phyloP scores from a whole-genome alignment of 2,329 filamentous ascomycete species.

The Tolypocladium ophioglossoides region DNA sequence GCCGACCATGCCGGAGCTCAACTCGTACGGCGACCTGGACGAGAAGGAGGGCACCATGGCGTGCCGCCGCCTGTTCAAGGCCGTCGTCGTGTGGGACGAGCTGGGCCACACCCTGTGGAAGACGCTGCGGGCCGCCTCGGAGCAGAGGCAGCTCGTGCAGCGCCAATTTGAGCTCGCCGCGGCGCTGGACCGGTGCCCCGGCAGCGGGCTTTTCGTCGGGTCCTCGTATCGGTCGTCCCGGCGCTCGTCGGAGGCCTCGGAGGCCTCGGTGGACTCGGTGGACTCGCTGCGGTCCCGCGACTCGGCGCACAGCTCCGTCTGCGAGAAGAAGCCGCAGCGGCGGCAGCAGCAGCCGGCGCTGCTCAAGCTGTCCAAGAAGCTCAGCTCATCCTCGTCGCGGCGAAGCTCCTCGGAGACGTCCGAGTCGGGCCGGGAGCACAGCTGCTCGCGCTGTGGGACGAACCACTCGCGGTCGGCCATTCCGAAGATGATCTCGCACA shows the following conservation, averaged over 20 bases:
- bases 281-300: background rate
- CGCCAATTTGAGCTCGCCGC: background rate
- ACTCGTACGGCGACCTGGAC: slow-evolving; percentile 19
- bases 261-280: background rate
- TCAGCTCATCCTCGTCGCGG: background rate
- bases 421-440: background rate
- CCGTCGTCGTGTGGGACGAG: slow-evolving; percentile 27
- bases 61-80: slow-evolving; percentile 26
- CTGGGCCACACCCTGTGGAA: slow-evolving; percentile 24
- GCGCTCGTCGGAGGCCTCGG: slow-evolving; percentile 1
- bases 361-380: slow-evolving; percentile 1
- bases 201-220: background rate
- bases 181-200: background rate
- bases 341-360: background rate
- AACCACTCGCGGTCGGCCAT: background rate
- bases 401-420: background rate
- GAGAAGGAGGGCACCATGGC: slow-evolving; percentile 24
- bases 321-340: background rate
- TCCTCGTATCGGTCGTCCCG: background rate
- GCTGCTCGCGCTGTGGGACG: background rate
- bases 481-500: background rate
- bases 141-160: slow-evolving; percentile 6
- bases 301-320: background rate
- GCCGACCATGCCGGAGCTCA: slow-evolving; percentile 22
- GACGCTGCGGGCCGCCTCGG: slow-evolving; percentile 9